phyloP scores from a whole-genome alignment of 1,139 yeast species.

The Pichia norvegensis region DNA sequence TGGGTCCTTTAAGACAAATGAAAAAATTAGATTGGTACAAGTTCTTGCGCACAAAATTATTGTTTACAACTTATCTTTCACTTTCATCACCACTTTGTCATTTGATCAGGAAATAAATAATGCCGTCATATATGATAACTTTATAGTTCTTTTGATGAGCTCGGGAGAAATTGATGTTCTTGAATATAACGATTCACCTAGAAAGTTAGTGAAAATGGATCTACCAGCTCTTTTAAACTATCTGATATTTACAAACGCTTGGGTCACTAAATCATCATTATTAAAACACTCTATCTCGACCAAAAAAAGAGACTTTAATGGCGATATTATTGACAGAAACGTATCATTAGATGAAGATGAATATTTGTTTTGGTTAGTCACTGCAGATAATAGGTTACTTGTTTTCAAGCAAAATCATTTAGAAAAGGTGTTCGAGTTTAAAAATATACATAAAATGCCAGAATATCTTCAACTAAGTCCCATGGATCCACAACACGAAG shows the following conservation, averaged over 20 bases:
- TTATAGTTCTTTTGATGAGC: conserved; percentile 44
- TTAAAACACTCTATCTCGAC: conserved; percentile 27
- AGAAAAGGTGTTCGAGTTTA: conserved; percentile 58
- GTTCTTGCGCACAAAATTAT: conserved; percentile 61
- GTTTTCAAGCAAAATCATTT: conserved; percentile 58
- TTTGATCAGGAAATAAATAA: conserved; percentile 43
- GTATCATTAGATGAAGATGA: conserved; percentile 25
- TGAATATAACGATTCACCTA: conserved; percentile 27
- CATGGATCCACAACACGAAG: conserved; percentile 51
- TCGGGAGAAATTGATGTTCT: conserved; percentile 50
- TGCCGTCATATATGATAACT: conserved; percentile 45
- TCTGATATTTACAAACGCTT: conserved; percentile 61
- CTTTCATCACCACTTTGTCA: conserved; percentile 29
- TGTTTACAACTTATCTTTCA: conserved; percentile 59
- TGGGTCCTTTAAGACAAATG: conserved; percentile 26
- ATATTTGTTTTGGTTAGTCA: conserved; percentile 56
- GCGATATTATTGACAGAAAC: conserved; percentile 14
- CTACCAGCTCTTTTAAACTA: conserved; percentile 24
- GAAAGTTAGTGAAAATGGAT: conserved; percentile 21
- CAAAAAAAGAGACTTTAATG: conserved; percentile 20
- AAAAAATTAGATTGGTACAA: conserved; percentile 61
- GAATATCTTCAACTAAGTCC: conserved; percentile 46
- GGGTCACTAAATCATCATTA: conserved; percentile 40
- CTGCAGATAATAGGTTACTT: conserved; percentile 69
- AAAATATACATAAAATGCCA: conserved; percentile 50